Conservation (phyloP, 2,329 filamentous ascomycete genomes). For the Trichophyton rubrum region DNA sequence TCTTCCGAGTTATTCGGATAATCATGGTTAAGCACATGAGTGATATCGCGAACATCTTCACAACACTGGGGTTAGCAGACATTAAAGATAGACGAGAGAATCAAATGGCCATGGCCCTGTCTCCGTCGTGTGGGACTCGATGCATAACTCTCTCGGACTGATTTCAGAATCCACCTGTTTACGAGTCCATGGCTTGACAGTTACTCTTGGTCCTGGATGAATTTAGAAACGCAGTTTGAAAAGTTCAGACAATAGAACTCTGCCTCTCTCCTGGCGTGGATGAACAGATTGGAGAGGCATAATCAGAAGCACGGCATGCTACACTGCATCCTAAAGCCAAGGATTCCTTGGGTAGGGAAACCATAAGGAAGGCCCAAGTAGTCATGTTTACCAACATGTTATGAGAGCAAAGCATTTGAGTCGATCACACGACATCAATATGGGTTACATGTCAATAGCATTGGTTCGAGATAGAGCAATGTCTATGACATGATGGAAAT, state of each 20-base stretch:
- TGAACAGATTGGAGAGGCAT: constrained; percentile 57
- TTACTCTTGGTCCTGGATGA: constrained; percentile 52
- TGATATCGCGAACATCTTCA: constrained; percentile 99
- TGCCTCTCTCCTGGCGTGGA: constrained; percentile 56
- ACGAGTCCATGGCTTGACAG: constrained; percentile 42
- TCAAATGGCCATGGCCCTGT: constrained; percentile 39
- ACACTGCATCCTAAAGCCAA: constrained; percentile 71
- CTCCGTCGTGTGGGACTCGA: constrained; percentile 48
- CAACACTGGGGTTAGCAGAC: constrained; percentile 59
- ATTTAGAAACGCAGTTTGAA: constrained; percentile 64
- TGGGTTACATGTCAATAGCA: constrained; percentile 29
- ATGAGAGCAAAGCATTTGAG: constrained; percentile 78
- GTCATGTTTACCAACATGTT: constrained; percentile 80
- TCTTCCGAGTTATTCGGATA: constrained; percentile 86
- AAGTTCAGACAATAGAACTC: constrained; percentile 67
- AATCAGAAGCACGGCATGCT: constrained; percentile 61
- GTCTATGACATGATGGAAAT: constrained; percentile 2
- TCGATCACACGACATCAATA: constrained; percentile 49
- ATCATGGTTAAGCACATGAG: constrained; percentile 99
- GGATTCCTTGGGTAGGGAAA: constrained; percentile 67
- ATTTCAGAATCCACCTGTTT: constrained; percentile 32
- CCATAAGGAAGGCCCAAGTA: constrained; percentile 62
- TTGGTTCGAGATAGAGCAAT: constrained; percentile 12
- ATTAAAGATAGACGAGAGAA: constrained; percentile 40
- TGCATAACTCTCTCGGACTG: constrained; percentile 46